A percentile compares a stretch with the other conserved stretches of the same genome.
Evolutionary conservation across 2,329 filamentous ascomycete genomes (phyloP).

Genomic region (Helicocarpus griseus): DNA sequence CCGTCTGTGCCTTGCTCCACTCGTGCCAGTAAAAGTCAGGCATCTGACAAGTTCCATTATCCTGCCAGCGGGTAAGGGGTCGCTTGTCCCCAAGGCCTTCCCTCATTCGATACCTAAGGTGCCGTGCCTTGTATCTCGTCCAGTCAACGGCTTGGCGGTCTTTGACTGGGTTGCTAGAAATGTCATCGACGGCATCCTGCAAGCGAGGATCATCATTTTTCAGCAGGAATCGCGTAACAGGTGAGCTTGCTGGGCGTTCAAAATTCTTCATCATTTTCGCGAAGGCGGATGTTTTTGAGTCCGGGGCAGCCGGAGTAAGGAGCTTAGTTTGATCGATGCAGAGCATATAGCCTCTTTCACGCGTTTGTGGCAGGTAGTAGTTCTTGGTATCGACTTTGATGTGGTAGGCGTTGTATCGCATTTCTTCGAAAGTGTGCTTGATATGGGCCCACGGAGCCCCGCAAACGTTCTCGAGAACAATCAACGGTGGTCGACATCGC

Average conservation of each 20-base stretch:
- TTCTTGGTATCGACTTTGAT: slow-evolving; percentile 56
- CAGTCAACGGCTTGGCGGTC: slow-evolving; percentile 21
- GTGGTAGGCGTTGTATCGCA: slow-evolving; percentile 48
- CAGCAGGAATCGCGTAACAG: slow-evolving; percentile 53
- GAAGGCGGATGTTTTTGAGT: slow-evolving; percentile 35
- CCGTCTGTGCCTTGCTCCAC: slow-evolving; percentile 43
- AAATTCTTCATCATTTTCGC: slow-evolving; percentile 36
- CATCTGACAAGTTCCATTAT: slow-evolving; percentile 42
- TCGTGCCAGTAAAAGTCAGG: slow-evolving; percentile 47
- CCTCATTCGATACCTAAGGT: slow-evolving; percentile 45
- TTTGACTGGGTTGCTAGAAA: slow-evolving; percentile 24
- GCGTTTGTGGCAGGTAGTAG: slow-evolving; percentile 64
- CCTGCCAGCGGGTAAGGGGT: slow-evolving; percentile 52
- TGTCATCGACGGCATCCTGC: slow-evolving; percentile 41
- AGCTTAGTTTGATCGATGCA: slow-evolving; percentile 37
- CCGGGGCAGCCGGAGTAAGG: slow-evolving; percentile 12
- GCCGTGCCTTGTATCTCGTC: slow-evolving; percentile 46
- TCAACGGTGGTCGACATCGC: slow-evolving; percentile 48
- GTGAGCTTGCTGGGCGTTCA: slow-evolving; percentile 50
- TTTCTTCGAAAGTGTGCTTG: slow-evolving; percentile 33
- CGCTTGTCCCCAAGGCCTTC: slow-evolving; percentile 44
- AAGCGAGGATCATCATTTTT: slow-evolving; percentile 46
- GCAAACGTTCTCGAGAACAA: slow-evolving; percentile 64
- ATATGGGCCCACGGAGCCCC: slow-evolving; percentile 51
- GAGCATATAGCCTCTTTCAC: slow-evolving; percentile 51